Evolutionary conservation across 345 rosid genomes (phyloP).

Genomic region (Melastoma malabathricum): DNA sequence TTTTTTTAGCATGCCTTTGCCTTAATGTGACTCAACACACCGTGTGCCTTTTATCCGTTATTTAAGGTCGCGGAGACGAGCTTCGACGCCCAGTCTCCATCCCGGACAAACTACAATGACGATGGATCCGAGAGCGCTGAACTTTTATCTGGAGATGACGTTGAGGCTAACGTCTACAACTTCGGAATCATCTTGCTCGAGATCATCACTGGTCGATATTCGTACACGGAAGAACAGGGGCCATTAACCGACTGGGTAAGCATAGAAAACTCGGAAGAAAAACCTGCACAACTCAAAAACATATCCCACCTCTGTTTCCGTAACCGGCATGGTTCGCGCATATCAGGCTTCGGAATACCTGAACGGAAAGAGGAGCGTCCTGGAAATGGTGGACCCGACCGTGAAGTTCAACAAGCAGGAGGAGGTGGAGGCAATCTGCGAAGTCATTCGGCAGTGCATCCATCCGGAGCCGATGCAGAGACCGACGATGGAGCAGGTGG

Average conservation of each 20-base stretch:
- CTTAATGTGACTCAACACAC: not conserved
- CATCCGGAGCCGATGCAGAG: constrained; percentile 37
- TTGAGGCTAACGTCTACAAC: constrained; percentile 50
- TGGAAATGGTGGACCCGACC: constrained; percentile 50
- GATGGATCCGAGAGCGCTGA: constrained; percentile 30
- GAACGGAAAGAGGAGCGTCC: constrained; percentile 27
- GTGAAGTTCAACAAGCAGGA: constrained; percentile 51
- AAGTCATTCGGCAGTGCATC: constrained; percentile 47
- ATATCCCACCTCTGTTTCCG: not conserved
- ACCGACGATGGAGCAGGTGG: constrained; percentile 55
- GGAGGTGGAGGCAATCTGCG: constrained; percentile 56
- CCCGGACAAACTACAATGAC: constrained; percentile 20
- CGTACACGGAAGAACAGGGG: constrained; percentile 53
- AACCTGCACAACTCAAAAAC: not conserved
- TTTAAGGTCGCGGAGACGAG: constrained; percentile 46
- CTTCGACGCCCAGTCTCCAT: constrained; percentile 17
- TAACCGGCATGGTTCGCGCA: not conserved
- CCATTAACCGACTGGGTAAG: constrained; percentile 65
- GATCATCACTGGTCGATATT: constrained; percentile 72
- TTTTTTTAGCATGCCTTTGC: not conserved
- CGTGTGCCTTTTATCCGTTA: not conserved
- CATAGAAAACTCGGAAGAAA: not conserved
- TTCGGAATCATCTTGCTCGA: constrained; percentile 78
- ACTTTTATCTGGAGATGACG: constrained; percentile 32
- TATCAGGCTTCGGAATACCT: constrained; percentile 52